phyloP scores from a whole-genome alignment of 2,329 filamentous ascomycete genomes.

The Pseudocercospora fijiensis region DNA sequence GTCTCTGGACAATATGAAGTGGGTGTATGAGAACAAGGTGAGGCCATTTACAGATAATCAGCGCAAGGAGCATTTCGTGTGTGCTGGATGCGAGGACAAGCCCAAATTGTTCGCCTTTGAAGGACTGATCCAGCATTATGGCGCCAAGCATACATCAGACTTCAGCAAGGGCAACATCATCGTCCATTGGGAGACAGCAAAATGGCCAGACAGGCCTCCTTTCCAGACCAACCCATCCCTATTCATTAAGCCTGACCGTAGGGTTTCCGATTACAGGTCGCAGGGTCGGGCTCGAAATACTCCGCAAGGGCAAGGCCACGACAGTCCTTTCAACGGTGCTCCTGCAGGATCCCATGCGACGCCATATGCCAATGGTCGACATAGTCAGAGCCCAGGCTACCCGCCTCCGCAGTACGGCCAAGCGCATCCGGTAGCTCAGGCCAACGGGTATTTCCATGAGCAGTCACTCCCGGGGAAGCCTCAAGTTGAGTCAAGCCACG shows the following conservation, averaged over 20 bases:
- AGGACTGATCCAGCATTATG: constrained; percentile 77
- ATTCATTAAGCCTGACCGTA: constrained; percentile 27
- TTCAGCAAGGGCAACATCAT: constrained; percentile 71
- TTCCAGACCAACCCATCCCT: constrained; percentile 60
- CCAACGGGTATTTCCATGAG: background rate
- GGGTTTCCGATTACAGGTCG: constrained; percentile 13
- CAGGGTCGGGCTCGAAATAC: constrained; percentile 21
- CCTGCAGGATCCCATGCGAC: constrained; percentile 10
- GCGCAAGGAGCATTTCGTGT: constrained; percentile 73
- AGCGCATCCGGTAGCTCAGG: background rate
- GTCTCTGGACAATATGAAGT: constrained; percentile 82
- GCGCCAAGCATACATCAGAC: constrained; percentile 72
- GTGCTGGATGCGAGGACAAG: constrained; percentile 59
- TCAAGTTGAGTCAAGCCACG: constrained; percentile 13
- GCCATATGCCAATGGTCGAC: constrained; percentile 16
- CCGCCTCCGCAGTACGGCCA: constrained; percentile 3
- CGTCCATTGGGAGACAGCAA: constrained; percentile 71
- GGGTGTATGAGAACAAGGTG: constrained; percentile 75
- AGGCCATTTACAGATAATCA: constrained; percentile 65
- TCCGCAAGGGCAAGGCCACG: constrained; percentile 19
- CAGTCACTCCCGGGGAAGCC: background rate
- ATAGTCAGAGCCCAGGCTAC: constrained; percentile 12
- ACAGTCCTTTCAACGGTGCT: constrained; percentile 5
- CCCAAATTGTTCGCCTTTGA: constrained; percentile 73
- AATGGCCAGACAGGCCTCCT: constrained; percentile 75